Evolutionary conservation across 306 rosid species (phyloP).

Genomic region (Hylodesmum podocarpum): DNA sequence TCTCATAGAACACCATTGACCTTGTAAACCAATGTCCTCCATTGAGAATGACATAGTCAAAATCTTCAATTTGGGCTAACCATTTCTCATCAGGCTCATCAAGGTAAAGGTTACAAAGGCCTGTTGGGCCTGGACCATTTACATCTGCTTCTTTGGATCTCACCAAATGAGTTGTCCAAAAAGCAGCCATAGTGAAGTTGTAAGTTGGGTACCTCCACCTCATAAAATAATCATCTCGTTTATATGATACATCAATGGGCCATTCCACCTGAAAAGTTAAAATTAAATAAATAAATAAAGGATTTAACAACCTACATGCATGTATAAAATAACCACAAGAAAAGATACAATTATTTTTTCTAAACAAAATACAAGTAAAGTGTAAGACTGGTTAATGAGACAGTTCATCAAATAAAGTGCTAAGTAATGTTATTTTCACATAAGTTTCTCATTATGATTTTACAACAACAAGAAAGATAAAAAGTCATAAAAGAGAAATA

Average conservation of each 20-base stretch:
- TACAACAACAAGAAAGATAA: not conserved
- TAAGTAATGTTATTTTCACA: not conserved
- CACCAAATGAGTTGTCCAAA: constrained; percentile 85
- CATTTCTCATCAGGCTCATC: constrained; percentile 77
- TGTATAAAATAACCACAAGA: not conserved
- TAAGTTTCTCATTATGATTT: not conserved
- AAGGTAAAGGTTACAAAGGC: constrained; percentile 60
- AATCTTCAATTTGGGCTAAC: constrained; percentile 56
- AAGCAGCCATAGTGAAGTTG: constrained; percentile 76
- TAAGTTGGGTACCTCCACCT: constrained; percentile 71
- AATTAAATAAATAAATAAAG: too few species aligned
- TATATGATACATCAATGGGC: constrained; percentile 71
- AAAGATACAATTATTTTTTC: not conserved
- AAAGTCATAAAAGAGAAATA: not conserved
- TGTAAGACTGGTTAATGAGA: not conserved
- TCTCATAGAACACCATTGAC: constrained; percentile 56
- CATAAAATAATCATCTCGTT: constrained; percentile 53
- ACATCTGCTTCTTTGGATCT: constrained; percentile 47
- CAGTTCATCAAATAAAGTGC: not conserved
- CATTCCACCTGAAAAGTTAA: constrained; percentile 57
- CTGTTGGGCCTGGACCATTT: constrained; percentile 54
- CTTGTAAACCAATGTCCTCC: constrained; percentile 85
- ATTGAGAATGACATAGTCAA: constrained; percentile 62
- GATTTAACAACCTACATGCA: too few species aligned
- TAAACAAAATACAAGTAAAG: not conserved